phyloP scores from a whole-genome alignment of 164 flowering plant genomes.

The Vitis amurensis region DNA sequence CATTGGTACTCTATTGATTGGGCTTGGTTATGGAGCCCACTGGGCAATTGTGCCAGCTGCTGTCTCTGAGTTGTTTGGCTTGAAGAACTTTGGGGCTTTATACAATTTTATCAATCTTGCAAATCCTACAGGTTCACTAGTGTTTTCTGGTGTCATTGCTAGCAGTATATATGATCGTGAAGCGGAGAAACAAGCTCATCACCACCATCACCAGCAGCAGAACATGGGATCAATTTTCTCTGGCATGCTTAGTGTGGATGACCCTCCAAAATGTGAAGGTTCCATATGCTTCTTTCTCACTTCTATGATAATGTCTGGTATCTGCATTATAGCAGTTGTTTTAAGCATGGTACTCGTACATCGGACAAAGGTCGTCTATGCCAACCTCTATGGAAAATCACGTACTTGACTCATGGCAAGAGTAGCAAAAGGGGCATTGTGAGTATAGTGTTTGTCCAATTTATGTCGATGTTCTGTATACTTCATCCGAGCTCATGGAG shows the following conservation, averaged over 20 bases:
- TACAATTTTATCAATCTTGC: constrained; percentile 93
- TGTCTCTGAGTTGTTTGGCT: constrained; percentile 93
- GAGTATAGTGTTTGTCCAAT: background rate
- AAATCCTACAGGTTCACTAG: constrained; percentile 81
- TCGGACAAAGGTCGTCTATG: constrained; percentile 77
- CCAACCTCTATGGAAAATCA: constrained; percentile 74
- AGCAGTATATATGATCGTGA: constrained; percentile 82
- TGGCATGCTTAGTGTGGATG: constrained; percentile 32
- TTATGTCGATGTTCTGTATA: background rate
- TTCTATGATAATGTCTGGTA: constrained; percentile 73
- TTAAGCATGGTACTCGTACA: constrained; percentile 80
- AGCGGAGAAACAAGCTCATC: constrained; percentile 82
- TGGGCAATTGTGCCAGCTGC: constrained; percentile 97
- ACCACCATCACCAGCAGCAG: constrained; percentile 15
- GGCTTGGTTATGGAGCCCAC: constrained; percentile 98
- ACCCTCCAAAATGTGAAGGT: constrained; percentile 70
- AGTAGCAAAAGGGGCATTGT: background rate
- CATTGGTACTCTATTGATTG: constrained; percentile 76
- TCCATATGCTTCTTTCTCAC: constrained; percentile 78
- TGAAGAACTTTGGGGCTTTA: constrained; percentile 86
- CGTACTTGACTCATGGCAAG: constrained; percentile 30
- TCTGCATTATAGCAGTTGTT: constrained; percentile 72
- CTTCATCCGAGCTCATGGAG: background rate
- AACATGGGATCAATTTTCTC: constrained; percentile 20
- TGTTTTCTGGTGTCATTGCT: constrained; percentile 85